Conservation (phyloP, 208 protist species). For the Phytomonas sp. region DNA sequence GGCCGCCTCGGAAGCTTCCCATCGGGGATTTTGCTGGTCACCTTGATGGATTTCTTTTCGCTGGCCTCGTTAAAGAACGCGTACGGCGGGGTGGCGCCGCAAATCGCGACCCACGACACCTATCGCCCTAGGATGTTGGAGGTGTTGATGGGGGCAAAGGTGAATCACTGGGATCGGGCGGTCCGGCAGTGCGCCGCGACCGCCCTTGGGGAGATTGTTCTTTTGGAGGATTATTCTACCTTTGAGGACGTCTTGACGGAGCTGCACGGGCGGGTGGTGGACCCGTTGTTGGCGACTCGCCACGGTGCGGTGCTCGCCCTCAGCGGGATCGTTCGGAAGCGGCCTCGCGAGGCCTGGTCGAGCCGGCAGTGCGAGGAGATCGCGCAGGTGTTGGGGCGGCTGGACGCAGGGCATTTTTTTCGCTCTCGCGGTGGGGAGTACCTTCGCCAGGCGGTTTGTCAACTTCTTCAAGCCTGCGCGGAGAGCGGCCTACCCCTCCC, state of each 20-base stretch:
- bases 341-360: conserved; percentile 41
- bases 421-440: conserved; percentile 91
- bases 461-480: conserved; percentile 76
- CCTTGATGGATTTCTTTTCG: conserved; percentile 94
- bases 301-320: conserved; percentile 89
- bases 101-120: conserved; percentile 50
- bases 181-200: conserved; percentile 81
- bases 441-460: conserved; percentile 87
- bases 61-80: conserved; percentile 87
- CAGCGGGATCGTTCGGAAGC: conserved; percentile 67
- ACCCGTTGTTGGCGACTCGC: conserved; percentile 64
- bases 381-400: conserved; percentile 42
- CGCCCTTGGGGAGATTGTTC: conserved; percentile 60
- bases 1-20: conserved; percentile 92
- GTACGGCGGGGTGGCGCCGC: conserved; percentile 79
- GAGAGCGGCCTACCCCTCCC: conserved; percentile 46
- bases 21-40: conserved; percentile 96
- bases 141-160: conserved; percentile 79
- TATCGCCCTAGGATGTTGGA: conserved; percentile 85
- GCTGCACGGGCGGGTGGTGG: conserved; percentile 25
- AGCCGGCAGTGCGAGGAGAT: conserved; percentile 23
- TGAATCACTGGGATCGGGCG: conserved; percentile 86
- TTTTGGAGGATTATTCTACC: not conserved
- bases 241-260: conserved; percentile 15
- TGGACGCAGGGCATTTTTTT: conserved; percentile 92